phyloP scores from a whole-genome alignment of 2,329 filamentous ascomycete species.

The Tolypocladium sp. region DNA sequence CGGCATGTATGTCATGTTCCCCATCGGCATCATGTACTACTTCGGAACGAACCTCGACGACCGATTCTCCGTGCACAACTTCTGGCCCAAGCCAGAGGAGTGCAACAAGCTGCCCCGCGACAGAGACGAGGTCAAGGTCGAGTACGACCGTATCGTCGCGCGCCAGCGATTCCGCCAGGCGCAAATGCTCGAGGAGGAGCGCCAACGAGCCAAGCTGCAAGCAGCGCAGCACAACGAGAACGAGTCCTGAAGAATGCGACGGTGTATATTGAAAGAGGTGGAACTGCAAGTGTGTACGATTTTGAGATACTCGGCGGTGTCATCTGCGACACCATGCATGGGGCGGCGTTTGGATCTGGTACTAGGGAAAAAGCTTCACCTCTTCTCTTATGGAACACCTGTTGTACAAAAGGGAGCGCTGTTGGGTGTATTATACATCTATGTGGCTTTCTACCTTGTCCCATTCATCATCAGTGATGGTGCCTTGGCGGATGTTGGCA shows the following conservation, averaged over 20 bases:
- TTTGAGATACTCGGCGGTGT: background rate
- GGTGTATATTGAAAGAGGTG: background rate
- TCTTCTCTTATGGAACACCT: conserved; percentile 6
- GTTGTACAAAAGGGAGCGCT: conserved; percentile 12
- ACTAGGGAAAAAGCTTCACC: conserved; percentile 3
- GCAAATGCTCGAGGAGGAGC: conserved; percentile 27
- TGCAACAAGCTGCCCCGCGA: conserved; percentile 70
- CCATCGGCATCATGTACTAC: conserved; percentile 99
- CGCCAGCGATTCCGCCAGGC: conserved; percentile 66
- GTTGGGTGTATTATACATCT: conserved; percentile 29
- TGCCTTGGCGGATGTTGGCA: conserved; percentile 52
- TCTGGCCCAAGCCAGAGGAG: conserved; percentile 82
- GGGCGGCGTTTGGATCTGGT: conserved; percentile 2
- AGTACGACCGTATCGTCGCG: conserved; percentile 63
- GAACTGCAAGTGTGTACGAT: conserved; percentile 3
- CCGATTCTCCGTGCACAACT: conserved; percentile 78
- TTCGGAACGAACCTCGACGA: conserved; percentile 97
- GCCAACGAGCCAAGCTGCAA: conserved; percentile 11
- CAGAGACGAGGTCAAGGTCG: conserved; percentile 71
- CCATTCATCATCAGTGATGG: conserved; percentile 44
- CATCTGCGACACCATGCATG: conserved; percentile 1
- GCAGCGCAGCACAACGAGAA: conserved; percentile 15
- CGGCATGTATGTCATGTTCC: conserved; percentile 97
- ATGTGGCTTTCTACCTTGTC: conserved; percentile 41
- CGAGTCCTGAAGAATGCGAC: conserved; percentile 5